Base-by-base conservation (phyloP, 495 filamentous ascomycete genomes). In the Symbiotaphrina buchneri region DNA sequence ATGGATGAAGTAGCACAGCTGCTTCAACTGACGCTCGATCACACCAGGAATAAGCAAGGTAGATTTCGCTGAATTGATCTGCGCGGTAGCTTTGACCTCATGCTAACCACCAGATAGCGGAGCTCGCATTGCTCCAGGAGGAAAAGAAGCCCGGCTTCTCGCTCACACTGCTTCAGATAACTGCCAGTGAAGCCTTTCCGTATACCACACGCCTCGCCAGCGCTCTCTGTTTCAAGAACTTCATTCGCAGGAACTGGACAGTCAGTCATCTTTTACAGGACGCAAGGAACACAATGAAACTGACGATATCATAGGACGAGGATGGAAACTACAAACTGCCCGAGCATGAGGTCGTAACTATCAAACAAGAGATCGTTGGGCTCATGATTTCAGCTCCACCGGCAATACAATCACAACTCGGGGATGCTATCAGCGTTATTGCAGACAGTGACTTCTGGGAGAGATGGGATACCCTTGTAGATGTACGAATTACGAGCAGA, bases 381-480 rank as follows among this genome's bases (percentile, higher is more conserved):
- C 58, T 99, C 39, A 99, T 99, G 90, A 87, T 92, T 38, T 72
- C 73, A 4, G 78, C 87, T 10, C 84, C 84, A 2, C 42, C 78
- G 18, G 70, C 63, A 10, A 79, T 99, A 39, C 90, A 94, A 48
- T 68, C 77, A 26, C 90, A 95, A 53, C 58, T 99, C 26, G 90
- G 90, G 39, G 90, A 95, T 40, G 83, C 87, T 22, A 81, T 94
- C 46, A 93, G 87, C 52, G 65, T 82, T 39, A 95, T 99, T 38
- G 90, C 90, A 21, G 85, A 95, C 49, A 93, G 82, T 41, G 90
- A 99, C 47, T 99, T 99, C 53, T 95, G 75, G 74, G 58, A 73
- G 48, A 63, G 76, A 43, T 99, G 90, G 90, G 77, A 93, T 44
- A 90, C 82, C 21, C 59, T 99, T 36, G 75, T 84, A 28, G 69